These are phyloP conservation scores for Aspergillus arachidicola DNA, from an alignment of 2,329 filamentous ascomycete species.

Conservation along the genomic window DNA sequence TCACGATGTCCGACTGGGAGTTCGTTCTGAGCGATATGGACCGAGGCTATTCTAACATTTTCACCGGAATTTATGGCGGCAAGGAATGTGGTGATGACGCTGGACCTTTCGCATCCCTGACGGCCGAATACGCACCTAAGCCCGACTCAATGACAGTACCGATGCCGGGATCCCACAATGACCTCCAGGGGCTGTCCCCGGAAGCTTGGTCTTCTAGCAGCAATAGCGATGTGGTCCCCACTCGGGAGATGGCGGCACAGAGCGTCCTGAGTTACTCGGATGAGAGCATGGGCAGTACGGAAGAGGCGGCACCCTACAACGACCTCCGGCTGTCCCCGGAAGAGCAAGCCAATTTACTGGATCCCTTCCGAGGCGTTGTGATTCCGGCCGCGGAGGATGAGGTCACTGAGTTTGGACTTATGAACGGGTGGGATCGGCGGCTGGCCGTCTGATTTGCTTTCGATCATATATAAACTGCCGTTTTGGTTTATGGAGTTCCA, in stretches of 20 bases:
- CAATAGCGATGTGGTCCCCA: constrained; percentile 38
- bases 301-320: constrained; percentile 40
- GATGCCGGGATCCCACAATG: constrained; percentile 23
- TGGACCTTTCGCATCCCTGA: constrained; percentile 39
- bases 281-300: constrained; percentile 60
- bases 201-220: constrained; percentile 43
- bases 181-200: constrained; percentile 41
- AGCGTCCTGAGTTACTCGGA: constrained; percentile 64
- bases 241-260: constrained; percentile 43
- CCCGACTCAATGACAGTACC: constrained; percentile 22
- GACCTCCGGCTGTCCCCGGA: constrained; percentile 30
- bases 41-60: constrained; percentile 78
- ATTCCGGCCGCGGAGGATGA: constrained; percentile 39
- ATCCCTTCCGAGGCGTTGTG: constrained; percentile 41
- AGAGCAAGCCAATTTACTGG: constrained; percentile 33
- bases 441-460: constrained; percentile 30
- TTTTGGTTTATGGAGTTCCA: not conserved
- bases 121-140: constrained; percentile 35
- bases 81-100: constrained; percentile 42
- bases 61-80: constrained; percentile 51
- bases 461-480: not conserved
- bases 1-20: constrained; percentile 77
- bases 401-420: constrained; percentile 34
- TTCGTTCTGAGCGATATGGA: constrained; percentile 78
- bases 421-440: constrained; percentile 38